Evolutionary conservation across 495 filamentous ascomycete species (phyloP).

Genomic region (Tuber brumale): DNA sequence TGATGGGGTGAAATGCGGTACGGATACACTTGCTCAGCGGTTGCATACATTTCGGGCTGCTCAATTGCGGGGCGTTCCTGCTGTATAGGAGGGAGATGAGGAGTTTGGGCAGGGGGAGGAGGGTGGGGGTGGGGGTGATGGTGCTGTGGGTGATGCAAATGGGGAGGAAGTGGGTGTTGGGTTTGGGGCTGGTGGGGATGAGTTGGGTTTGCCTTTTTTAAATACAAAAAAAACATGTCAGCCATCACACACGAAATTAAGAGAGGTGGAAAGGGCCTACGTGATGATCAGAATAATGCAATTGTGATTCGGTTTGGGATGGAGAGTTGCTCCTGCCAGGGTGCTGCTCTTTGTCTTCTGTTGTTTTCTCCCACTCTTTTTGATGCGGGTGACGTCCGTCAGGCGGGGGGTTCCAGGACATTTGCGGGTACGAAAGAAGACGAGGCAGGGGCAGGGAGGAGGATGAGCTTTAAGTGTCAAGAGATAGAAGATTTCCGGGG

Average conservation of each 20-base stretch:
- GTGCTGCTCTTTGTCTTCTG: slow-evolving; percentile 32
- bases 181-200: slow-evolving; percentile 20
- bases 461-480: slow-evolving; percentile 35
- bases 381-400: slow-evolving; percentile 35
- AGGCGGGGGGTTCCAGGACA: slow-evolving; percentile 37
- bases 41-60: slow-evolving; percentile 1
- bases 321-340: slow-evolving; percentile 16
- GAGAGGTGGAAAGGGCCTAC: background rate
- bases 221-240: slow-evolving; percentile 12
- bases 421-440: slow-evolving; percentile 35
- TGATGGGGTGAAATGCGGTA: slow-evolving; percentile 33
- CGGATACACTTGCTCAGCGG: slow-evolving; percentile 18
- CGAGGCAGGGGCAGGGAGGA: slow-evolving; percentile 19
- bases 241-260: slow-evolving; percentile 5
- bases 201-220: background rate
- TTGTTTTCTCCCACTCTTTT: slow-evolving; percentile 31
- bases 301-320: slow-evolving; percentile 2
- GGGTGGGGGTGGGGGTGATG: slow-evolving; percentile 23
- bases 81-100: slow-evolving; percentile 15
- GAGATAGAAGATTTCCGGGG: slow-evolving; percentile 27
- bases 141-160: slow-evolving; percentile 22
- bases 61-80: slow-evolving; percentile 3
- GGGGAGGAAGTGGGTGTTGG: slow-evolving; percentile 16
- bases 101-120: slow-evolving; percentile 15
- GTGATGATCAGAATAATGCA: slow-evolving; percentile 3